Evolutionary conservation across 352 stramenopile genomes (phyloP).

Genomic region (Globisporangium parvum): DNA sequence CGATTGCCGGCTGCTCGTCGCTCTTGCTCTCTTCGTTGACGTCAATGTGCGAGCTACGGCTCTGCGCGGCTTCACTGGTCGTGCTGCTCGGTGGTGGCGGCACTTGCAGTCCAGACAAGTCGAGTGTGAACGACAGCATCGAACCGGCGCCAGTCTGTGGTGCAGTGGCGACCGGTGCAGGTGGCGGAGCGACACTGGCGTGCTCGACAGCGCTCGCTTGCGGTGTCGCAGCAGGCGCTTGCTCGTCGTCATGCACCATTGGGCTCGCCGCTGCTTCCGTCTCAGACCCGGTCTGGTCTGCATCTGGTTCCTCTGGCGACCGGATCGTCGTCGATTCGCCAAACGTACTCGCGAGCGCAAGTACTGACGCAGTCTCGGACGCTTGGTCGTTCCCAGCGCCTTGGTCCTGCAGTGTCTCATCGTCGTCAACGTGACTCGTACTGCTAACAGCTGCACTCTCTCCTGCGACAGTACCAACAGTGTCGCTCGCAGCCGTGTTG

Average conservation of each 20-base stretch:
- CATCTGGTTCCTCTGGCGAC: slow-evolving; percentile 55
- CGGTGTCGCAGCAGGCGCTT: neutral
- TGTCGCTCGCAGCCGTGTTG: no score
- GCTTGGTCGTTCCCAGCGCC: slow-evolving; percentile 19
- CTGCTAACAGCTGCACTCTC: neutral
- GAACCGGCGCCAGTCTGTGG: slow-evolving; percentile 17
- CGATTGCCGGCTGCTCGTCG: slow-evolving; percentile 8
- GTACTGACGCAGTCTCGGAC: slow-evolving; percentile 69
- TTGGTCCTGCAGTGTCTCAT: slow-evolving; percentile 7
- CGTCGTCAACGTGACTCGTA: neutral
- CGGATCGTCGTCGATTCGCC: slow-evolving; percentile 75
- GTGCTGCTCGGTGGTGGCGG: slow-evolving; percentile 10
- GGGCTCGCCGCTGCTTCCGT: slow-evolving; percentile 27
- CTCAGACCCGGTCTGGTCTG: slow-evolving; percentile 43
- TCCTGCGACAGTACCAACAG: neutral
- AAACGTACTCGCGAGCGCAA: slow-evolving; percentile 79
- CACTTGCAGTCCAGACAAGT: slow-evolving; percentile 51
- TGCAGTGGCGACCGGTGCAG: slow-evolving; percentile 19
- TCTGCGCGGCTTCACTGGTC: neutral
- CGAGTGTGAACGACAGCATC: slow-evolving; percentile 83
- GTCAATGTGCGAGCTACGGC: neutral
- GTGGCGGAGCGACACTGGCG: slow-evolving; percentile 18
- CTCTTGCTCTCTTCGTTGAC: slow-evolving; percentile 20
- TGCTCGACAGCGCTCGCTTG: neutral
- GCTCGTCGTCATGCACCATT: slow-evolving; percentile 15